These are phyloP conservation scores for Bremia lactucae DNA, from an alignment of 352 stramenopile species.

Conservation along the genomic window DNA sequence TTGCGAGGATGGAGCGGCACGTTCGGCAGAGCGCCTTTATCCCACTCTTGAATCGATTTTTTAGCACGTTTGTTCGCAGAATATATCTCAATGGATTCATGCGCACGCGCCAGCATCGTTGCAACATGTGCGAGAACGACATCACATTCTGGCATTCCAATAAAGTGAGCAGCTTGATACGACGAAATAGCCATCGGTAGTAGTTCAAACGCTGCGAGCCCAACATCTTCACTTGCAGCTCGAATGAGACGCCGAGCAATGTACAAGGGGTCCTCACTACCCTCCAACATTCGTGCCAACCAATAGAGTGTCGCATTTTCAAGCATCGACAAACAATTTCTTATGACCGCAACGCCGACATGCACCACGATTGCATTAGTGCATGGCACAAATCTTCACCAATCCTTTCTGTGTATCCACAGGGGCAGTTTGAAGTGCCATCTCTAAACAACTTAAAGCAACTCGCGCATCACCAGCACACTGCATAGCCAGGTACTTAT, in stretches of 20 bases:
- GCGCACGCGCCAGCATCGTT: constrained; percentile 63
- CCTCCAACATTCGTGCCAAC: constrained; percentile 80
- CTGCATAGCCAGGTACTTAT: constrained; percentile 59
- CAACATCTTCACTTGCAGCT: constrained; percentile 80
- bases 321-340: too few species aligned
- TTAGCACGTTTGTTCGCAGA: constrained; percentile 75
- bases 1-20: constrained; percentile 79
- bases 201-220: constrained; percentile 55
- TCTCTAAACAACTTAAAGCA: constrained; percentile 77
- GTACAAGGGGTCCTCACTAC: constrained; percentile 75
- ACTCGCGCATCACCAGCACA: constrained; percentile 72
- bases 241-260: constrained; percentile 72
- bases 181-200: constrained; percentile 55
- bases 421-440: constrained; percentile 47
- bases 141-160: constrained; percentile 83
- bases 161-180: constrained; percentile 63
- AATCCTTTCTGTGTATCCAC: constrained; percentile 18
- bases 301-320: constrained; percentile 77
- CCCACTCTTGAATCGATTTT: constrained; percentile 42
- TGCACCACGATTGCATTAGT: constrained; percentile 79
- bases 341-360: too few species aligned
- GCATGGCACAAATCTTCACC: constrained; percentile 59
- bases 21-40: constrained; percentile 42
- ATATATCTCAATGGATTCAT: constrained; percentile 81
- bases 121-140: constrained; percentile 72